These are phyloP conservation scores for Gossypium rotundifolium DNA, from an alignment of 345 rosid genomes.

Conservation along the genomic window DNA sequence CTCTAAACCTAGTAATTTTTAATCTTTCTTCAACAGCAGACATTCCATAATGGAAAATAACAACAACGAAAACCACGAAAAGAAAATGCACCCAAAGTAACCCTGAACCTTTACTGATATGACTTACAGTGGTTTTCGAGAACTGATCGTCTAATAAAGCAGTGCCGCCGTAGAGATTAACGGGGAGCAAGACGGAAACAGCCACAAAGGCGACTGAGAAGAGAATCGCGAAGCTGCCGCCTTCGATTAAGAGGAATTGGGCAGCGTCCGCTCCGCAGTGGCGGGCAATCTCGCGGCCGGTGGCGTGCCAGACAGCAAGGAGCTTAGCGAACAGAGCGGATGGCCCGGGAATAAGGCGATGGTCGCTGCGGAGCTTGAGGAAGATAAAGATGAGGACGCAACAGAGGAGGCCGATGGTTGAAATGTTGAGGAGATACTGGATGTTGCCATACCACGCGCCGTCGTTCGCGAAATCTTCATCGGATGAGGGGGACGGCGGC, in stretches of 20 bases:
- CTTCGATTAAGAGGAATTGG: slow-evolving; percentile 82
- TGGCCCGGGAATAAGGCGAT: slow-evolving; percentile 81
- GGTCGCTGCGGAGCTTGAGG: slow-evolving; percentile 94
- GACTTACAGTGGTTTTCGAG: slow-evolving; percentile 79
- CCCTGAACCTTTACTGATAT: slow-evolving; percentile 70
- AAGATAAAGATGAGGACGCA: slow-evolving; percentile 84
- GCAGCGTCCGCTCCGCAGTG: slow-evolving; percentile 98
- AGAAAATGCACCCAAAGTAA: slow-evolving; percentile 84
- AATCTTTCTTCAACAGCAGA: slow-evolving; percentile 58
- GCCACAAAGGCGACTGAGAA: slow-evolving; percentile 46
- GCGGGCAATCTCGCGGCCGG: slow-evolving; percentile 73
- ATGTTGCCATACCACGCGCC: slow-evolving; percentile 90
- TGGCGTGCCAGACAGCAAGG: slow-evolving; percentile 95
- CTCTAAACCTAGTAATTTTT: slow-evolving; percentile 85
- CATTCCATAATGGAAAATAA: slow-evolving; percentile 65
- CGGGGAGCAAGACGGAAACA: slow-evolving; percentile 60
- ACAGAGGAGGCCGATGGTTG: slow-evolving; percentile 66
- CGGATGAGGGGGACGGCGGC: slow-evolving; percentile 39
- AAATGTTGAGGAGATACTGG: slow-evolving; percentile 86
- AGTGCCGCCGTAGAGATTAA: slow-evolving; percentile 79
- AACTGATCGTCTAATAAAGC: slow-evolving; percentile 69
- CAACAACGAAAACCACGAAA: slow-evolving; percentile 55
- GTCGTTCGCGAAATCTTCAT: slow-evolving; percentile 24
- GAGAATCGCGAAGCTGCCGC: slow-evolving; percentile 72
- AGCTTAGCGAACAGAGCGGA: slow-evolving; percentile 66